phyloP scores from a whole-genome alignment of 805 yeast species.

The Metschnikowia reukaufii region DNA sequence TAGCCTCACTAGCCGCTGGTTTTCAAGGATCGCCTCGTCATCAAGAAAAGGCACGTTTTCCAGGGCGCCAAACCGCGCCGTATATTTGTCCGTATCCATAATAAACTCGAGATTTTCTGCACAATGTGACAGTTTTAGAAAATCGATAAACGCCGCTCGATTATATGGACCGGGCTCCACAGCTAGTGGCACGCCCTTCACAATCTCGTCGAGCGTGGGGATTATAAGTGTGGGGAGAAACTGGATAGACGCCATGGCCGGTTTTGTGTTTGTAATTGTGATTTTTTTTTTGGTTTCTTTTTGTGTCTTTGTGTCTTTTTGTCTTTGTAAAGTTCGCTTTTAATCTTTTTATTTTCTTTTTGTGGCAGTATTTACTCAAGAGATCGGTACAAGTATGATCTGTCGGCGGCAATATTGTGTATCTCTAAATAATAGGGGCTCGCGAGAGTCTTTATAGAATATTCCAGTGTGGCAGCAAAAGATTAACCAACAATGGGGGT shows the following conservation, averaged over 20 bases:
- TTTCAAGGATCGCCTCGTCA: conserved; percentile 11
- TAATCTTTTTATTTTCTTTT: not conserved
- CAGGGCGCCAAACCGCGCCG: conserved; percentile 3
- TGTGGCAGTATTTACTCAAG: too few relatives aligned
- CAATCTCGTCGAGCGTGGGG: conserved; percentile 24
- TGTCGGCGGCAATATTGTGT: too few relatives aligned
- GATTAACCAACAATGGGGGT: too few relatives aligned
- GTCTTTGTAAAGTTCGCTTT: too few relatives aligned
- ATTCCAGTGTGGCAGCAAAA: too few relatives aligned
- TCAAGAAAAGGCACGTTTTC: conserved; percentile 15
- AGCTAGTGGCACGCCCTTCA: conserved; percentile 9
- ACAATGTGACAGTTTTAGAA: conserved; percentile 32
- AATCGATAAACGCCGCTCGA: conserved; percentile 25
- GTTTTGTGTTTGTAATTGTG: not conserved
- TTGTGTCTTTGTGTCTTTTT: not conserved
- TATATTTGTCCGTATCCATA: conserved; percentile 23
- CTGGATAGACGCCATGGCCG: conserved; percentile 14
- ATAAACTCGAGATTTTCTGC: conserved; percentile 39
- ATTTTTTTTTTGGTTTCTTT: not conserved
- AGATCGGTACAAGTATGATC: too few relatives aligned
- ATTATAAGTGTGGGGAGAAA: conserved; percentile 15
- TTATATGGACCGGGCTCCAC: conserved; percentile 20
- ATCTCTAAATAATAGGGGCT: too few relatives aligned
- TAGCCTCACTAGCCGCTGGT: conserved; percentile 10
- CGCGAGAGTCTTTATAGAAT: too few relatives aligned